phyloP scores from a whole-genome alignment of 139 green algal species.

The Dunaliella primolecta region DNA sequence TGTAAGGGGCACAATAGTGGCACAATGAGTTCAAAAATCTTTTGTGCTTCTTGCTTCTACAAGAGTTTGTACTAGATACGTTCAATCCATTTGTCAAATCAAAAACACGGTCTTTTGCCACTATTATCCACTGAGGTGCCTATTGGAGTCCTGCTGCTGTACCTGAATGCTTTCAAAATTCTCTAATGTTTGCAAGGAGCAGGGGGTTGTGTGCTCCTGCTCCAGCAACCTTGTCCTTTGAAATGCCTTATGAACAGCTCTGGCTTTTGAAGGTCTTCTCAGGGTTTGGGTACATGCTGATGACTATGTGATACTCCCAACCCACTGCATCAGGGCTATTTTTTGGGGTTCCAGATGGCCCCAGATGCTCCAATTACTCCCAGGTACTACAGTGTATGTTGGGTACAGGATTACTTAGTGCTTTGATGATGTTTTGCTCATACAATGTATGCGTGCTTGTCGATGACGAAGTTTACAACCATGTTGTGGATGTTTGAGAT shows the following conservation, averaged over 20 bases:
- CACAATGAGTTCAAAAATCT: background rate
- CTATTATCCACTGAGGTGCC: background rate
- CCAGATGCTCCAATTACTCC: background rate
- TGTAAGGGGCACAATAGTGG: background rate
- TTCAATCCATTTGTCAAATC: background rate
- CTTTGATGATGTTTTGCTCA: no score
- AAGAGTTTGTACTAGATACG: background rate
- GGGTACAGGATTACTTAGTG: no score
- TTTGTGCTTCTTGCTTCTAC: background rate
- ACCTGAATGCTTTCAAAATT: background rate
- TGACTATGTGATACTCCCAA: background rate
- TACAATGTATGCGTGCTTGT: no score
- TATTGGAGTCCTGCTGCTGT: background rate
- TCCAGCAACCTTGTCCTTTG: background rate
- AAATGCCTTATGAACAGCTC: background rate
- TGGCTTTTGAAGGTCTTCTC: background rate
- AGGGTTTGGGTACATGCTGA: no score
- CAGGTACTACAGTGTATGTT: no score
- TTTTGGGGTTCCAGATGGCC: slow-evolving; percentile 25
- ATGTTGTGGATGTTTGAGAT: background rate
- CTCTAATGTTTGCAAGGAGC: background rate
- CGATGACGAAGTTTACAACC: slow-evolving; percentile 13
- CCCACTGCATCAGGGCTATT: slow-evolving; percentile 30
- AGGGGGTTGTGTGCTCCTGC: background rate
- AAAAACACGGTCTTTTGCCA: no score